Evolutionary conservation across 2,329 filamentous ascomycete genomes (phyloP), one percentile per base, ranked within the genome.

Genomic region (Raffaelea deltoideospora): DNA sequence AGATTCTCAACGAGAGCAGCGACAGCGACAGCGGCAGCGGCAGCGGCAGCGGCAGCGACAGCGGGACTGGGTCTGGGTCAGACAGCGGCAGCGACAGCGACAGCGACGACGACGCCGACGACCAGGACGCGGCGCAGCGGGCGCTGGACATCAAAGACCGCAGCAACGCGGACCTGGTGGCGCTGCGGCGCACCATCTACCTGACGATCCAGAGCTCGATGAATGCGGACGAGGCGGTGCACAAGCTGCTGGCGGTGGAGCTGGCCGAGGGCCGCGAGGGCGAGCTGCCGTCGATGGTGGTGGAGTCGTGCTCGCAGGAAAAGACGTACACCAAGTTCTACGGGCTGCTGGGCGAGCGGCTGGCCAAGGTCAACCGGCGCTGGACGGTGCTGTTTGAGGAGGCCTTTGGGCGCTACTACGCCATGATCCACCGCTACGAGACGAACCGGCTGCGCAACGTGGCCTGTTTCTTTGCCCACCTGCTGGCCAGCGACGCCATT

Each of bases 251-350:
- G 76, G 87, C 85, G 59, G 78, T 98, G 53, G 84, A 83, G 44
- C 68, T 98, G 10, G 90, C 90, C 1, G 64, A 74, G 11, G 90
- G 90, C 4, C 73, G 88, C 51, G 90, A 98, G 55, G 69, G 77
- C 6, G 90, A 98, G 55, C 66, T 98, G 31, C 86, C 87, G 1
- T 92, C 84, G 18, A 98, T 98, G 90, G 77, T 98, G 38, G 79
- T 98, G 45, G 90, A 98, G 58, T 94, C 86, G 54, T 94, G 87
- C 56, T 88, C 84, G 21, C 90, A 98, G 58, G 87, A 96, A 56
- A 84, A 86, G 48, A 95, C 90, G 1, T 98, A 93, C 58, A 87
- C 87, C 43, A 96, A 96, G 56, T 98, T 96, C 60, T 95, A 92
- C 51, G 90, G 90, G 11, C 63, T 94, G 45, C 86, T 96, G 38